A percentile compares a stretch with the other conserved stretches of the same genome.
Conservation (phyloP, 305 asterid genomes). For the Plantago rigida region DNA sequence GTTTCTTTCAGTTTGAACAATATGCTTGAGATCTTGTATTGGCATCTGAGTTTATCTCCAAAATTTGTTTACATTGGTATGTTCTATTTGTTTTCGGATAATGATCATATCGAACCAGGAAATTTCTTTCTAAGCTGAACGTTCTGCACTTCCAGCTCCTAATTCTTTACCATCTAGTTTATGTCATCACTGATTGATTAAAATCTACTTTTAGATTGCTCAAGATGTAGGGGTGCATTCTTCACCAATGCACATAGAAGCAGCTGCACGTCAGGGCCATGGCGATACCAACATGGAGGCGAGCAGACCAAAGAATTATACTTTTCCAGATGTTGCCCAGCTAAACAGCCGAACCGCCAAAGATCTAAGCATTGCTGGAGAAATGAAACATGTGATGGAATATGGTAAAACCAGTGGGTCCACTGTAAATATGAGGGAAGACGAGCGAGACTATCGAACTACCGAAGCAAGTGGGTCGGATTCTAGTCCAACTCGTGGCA, state of each 20-base stretch:
- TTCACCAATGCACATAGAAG: constrained; percentile 34
- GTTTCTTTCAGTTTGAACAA: too few relatives aligned
- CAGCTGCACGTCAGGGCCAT: constrained; percentile 30
- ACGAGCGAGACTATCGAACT: constrained; percentile 46
- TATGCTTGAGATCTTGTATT: too few relatives aligned
- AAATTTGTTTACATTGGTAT: too few relatives aligned
- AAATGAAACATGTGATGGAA: constrained; percentile 32
- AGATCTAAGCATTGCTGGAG: constrained; percentile 34
- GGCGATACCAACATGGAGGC: constrained; percentile 35
- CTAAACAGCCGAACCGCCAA: constrained; percentile 31
- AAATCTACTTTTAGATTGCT: constrained; percentile 38
- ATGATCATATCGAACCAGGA: constrained; percentile 14
- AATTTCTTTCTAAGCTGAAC: constrained; percentile 7
- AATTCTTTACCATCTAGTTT: neutral
- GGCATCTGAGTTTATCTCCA: too few relatives aligned
- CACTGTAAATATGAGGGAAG: constrained; percentile 31
- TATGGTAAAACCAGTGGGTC: constrained; percentile 33
- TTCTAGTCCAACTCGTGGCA: constrained; percentile 68
- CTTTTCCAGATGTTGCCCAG: constrained; percentile 36
- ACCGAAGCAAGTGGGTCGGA: constrained; percentile 73
- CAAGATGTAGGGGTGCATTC: constrained; percentile 36
- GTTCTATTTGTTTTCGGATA: neutral
- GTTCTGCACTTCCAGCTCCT: constrained; percentile 3
- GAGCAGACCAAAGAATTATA: constrained; percentile 29
- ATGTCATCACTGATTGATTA: constrained; percentile 15